Evolutionary conservation across 2,329 filamentous ascomycete genomes (phyloP), one percentile per base, ranked within the genome.

Genomic region (Pseudogymnoascus sp.): DNA sequence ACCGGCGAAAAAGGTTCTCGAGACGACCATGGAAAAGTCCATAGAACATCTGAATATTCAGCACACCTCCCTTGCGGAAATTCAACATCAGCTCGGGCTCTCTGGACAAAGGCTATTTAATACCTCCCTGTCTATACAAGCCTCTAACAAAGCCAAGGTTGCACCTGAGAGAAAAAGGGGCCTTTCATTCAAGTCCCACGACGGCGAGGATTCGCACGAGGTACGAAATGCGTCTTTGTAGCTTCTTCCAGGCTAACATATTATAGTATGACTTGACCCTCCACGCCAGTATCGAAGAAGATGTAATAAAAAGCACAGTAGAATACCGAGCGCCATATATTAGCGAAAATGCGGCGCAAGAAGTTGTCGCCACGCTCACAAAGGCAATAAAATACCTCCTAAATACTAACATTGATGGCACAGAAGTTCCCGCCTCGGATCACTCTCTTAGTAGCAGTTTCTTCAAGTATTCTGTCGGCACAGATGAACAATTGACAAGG

Each of bases 11-110:
- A 25, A 62, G 25, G n/a, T 61, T 7, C 20, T 59, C 8, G 58
- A 62, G n/a, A 36, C 14, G 8, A 61, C 62, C 0, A 41, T 63
- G 9, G 54, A 65, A 0, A 60, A 47, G 7, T 60, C 64, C 1
- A 47, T 82, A 7, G 50, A 62, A 12, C 61, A 68, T 6, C 63
- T 76, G 0, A 68, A 71, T 6, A 66, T 70, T 28, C 67, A 67
- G 61, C 75, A 72, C 62, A 78, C 75, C 66, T 79, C 79, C 2
- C 68, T 78, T 4, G 75, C 75, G 4, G 70, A 74, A 57, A 72
- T 78, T 14, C 75, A 77, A 57, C 65, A 68, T 60, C 57, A 59
- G 8, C 58, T 68, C 2, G 58, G 28, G 6, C 37, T 65, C 11
- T 60, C 58, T 41, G 64, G 64, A 4, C 36, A 61, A 14, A 38